These are phyloP conservation scores for Vachellia pachyceras DNA, from an alignment of 306 rosid species.

Conservation along the genomic window DNA sequence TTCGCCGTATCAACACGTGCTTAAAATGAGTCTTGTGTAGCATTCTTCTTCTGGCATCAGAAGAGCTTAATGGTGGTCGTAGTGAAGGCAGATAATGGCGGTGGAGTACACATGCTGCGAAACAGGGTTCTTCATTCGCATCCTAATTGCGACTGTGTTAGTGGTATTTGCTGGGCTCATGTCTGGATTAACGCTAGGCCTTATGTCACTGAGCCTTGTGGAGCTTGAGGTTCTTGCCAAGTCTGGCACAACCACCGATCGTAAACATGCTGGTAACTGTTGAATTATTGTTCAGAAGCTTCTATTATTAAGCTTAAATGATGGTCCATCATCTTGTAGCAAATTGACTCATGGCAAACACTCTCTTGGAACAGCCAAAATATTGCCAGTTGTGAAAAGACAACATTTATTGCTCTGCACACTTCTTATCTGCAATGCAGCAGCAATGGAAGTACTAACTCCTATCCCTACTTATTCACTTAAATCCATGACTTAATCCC, in stretches of 20 bases:
- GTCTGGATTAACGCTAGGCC: constrained; percentile 58
- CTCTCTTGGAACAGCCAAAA: constrained; percentile 41
- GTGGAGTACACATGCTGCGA: constrained; percentile 52
- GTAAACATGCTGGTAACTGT: constrained; percentile 50
- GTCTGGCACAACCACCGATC: constrained; percentile 53
- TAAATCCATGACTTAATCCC: not conserved
- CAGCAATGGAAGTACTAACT: constrained; percentile 50
- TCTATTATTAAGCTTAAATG: no score
- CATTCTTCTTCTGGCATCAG: not conserved
- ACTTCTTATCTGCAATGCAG: constrained; percentile 56
- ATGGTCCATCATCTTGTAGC: no score
- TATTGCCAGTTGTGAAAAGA: constrained; percentile 57
- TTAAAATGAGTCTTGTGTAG: not conserved
- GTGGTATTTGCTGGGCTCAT: constrained; percentile 52
- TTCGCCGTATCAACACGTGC: no score
- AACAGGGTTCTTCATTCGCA: constrained; percentile 42
- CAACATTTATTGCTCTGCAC: constrained; percentile 59
- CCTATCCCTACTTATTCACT: not conserved
- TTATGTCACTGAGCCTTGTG: constrained; percentile 56
- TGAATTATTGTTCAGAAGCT: no score
- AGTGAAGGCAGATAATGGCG: constrained; percentile 34
- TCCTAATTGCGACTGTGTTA: constrained; percentile 31
- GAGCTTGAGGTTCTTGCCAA: constrained; percentile 57
- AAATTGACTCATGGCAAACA: no score
- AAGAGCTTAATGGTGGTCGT: not conserved